Percentiles rank a stretch among this genome's conserved stretches.
phyloP scores from a whole-genome alignment of 352 stramenopile genomes.

The Pythium pyrilobum region DNA sequence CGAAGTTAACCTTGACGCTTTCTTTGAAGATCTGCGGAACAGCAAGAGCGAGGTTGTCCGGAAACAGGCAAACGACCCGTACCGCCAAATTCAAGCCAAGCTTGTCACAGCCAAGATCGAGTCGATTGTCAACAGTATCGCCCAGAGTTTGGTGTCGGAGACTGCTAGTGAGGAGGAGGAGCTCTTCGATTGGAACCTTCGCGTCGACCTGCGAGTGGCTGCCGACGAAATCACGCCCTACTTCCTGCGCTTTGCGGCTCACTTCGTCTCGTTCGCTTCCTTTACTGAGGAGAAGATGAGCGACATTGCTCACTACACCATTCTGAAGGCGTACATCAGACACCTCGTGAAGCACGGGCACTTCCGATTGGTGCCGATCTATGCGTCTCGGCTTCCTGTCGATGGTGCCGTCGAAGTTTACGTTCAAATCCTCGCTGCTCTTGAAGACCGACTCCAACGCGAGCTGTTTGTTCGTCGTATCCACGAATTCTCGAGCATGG shows the following conservation, averaged over 20 bases:
- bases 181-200: conserved; percentile 68
- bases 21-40: conserved; percentile 75
- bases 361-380: conserved; percentile 70
- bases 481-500: conserved; percentile 54
- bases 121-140: conserved; percentile 67
- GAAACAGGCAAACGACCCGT: conserved; percentile 59
- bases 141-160: conserved; percentile 42
- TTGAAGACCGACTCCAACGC: conserved; percentile 61
- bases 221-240: conserved; percentile 42
- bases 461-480: conserved; percentile 67
- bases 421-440: conserved; percentile 54
- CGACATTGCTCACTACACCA: conserved; percentile 61
- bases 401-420: conserved; percentile 64
- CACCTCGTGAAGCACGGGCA: conserved; percentile 78
- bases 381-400: conserved; percentile 56
- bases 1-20: conserved; percentile 48
- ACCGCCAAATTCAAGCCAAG: conserved; percentile 75
- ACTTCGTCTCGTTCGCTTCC: conserved; percentile 71
- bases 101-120: conserved; percentile 72
- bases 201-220: conserved; percentile 33
- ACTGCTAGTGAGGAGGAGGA: conserved; percentile 15
- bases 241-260: conserved; percentile 72
- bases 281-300: conserved; percentile 71
- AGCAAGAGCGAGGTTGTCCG: conserved; percentile 62
- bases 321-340: conserved; percentile 79